phyloP scores from a whole-genome alignment of 805 yeast species.

The Ogataea degrootiae region DNA sequence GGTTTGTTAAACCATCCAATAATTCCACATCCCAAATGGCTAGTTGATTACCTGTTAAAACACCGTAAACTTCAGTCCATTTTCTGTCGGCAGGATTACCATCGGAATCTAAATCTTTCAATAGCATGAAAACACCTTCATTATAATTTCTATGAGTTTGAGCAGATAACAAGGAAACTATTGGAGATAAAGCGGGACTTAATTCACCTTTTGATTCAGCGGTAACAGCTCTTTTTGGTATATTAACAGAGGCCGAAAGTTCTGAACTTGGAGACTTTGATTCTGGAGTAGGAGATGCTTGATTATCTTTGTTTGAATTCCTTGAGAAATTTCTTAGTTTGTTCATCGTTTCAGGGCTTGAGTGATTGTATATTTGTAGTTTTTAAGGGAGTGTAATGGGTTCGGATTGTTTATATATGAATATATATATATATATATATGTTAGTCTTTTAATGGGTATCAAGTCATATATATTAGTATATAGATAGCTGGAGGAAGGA shows the following conservation, averaged over 20 bases:
- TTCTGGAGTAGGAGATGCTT: constrained; percentile 2
- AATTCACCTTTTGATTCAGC: constrained; percentile 27
- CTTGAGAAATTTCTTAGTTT: constrained; percentile 6
- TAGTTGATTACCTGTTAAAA: constrained; percentile 82
- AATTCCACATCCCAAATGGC: constrained; percentile 87
- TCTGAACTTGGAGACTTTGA: constrained; percentile 5
- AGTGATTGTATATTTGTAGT: background rate
- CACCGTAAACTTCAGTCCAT: constrained; percentile 94
- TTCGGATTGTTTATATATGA: background rate
- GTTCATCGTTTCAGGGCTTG: background rate
- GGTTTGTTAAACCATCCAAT: constrained; percentile 46
- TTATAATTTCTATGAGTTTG: constrained; percentile 71
- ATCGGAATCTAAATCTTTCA: constrained; percentile 72
- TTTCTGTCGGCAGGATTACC: constrained; percentile 80
- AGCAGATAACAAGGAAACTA: constrained; percentile 67
- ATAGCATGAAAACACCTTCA: constrained; percentile 71
- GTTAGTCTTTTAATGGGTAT: too few species aligned
- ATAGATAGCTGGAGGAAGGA: too few species aligned
- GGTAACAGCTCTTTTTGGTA: constrained; percentile 18
- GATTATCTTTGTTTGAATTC: background rate
- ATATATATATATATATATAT: too few species aligned
- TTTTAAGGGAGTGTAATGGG: background rate
- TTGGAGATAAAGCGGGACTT: constrained; percentile 52
- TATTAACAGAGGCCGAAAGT: background rate
- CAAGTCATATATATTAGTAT: too few species aligned